Base-by-base conservation (phyloP, 768 basidiomycete species). In the Pisolithus tinctorius region DNA sequence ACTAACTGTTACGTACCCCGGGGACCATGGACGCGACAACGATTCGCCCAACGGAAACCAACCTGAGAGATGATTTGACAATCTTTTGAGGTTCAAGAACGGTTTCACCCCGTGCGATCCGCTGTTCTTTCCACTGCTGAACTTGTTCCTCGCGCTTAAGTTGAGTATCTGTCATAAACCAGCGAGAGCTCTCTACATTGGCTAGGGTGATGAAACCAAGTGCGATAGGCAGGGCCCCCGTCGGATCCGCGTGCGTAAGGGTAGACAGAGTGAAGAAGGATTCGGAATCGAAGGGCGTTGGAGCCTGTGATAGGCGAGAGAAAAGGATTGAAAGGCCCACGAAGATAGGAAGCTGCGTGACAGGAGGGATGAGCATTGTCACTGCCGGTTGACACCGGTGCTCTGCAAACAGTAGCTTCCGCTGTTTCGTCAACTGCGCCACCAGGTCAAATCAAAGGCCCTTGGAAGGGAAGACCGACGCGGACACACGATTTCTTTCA, bases 141-240 rank as follows among this genome's bases (percentile, higher is more conserved):
- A 76, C 70, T 36, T 70, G 66, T 49, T 72, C 73, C 50, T 76
- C 69, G 39, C 76, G 77, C 59, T 78, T 74, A 37, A 73, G 74
- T 55, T 81, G 79, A 14, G 75, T 77, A 4, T 81, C 74, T 30
- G 75, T 79, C 69, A 83, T 72, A 53, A 89, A 77, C 88, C 86
- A 89, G 38, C 78, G 78, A 34, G 82, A 78, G 7, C 84, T 82
- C 61, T 92, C 89, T 10, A 88, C 84, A 55, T 89, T 90, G 2
- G 84, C 84, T 72, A 91, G 74, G 9, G 86, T 88, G 38, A 88
- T 63, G 43, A 90, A 64, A 6, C 89, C 89, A 20, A 90, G 72
- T 2, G 78, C 68, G 47, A 91, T 81, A 2, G 89, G 89, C 1
- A 91, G 64, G 11, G 78, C 69, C 60, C 77, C 77, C 0, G 87